Percentiles rank a stretch among this genome's conserved stretches.
phyloP scores from a whole-genome alignment of 768 basidiomycete species.

The Coprinopsis cinerea region DNA sequence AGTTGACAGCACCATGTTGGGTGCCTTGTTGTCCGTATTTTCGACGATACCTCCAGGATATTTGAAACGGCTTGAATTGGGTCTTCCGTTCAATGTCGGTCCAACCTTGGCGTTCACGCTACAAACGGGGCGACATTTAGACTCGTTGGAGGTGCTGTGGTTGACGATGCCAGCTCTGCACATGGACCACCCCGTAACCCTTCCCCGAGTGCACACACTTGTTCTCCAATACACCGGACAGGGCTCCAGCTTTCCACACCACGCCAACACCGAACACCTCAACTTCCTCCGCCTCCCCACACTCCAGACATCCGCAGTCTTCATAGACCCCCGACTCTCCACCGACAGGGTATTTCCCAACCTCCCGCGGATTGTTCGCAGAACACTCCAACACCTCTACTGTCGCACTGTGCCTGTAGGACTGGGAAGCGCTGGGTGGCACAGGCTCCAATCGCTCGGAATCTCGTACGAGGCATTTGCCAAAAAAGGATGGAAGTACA shows the following conservation, averaged over 20 bases:
- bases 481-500: too few species aligned
- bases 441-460: too few species aligned
- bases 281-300: neutral
- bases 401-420: neutral
- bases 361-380: neutral
- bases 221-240: neutral
- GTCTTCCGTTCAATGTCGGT: neutral
- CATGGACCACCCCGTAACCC: neutral
- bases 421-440: too few species aligned
- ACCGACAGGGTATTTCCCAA: neutral
- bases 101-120: neutral
- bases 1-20: neutral
- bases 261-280: neutral
- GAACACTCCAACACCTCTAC: neutral
- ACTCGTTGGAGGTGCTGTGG: neutral
- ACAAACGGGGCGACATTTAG: neutral
- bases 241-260: neutral
- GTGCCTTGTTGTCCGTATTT: neutral
- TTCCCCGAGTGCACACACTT: neutral
- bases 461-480: too few species aligned
- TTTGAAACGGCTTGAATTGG: neutral
- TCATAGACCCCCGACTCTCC: neutral
- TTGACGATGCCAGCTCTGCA: neutral
- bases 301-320: neutral
- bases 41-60: neutral